Evolutionary conservation across 192 early-diverging fungal genomes (phyloP).

Genomic region (Rhizophlyctis rosea): DNA sequence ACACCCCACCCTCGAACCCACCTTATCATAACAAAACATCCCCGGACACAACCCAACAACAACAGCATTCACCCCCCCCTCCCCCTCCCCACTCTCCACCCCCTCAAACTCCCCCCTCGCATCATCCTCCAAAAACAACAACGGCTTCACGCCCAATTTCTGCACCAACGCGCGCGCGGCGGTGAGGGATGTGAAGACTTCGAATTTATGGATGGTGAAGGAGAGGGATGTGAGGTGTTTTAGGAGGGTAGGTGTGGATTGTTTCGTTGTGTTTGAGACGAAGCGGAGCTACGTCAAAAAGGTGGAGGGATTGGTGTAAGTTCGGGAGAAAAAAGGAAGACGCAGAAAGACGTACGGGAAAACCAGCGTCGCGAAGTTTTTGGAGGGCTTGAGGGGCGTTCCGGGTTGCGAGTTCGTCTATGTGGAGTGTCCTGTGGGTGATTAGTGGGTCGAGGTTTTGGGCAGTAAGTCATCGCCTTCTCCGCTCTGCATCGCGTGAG

Average conservation of each 20-base stretch:
- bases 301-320: neutral
- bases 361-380: neutral
- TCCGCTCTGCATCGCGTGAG: neutral
- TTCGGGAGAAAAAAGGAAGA: neutral
- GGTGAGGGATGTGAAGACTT: conserved; percentile 78
- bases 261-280: conserved; percentile 88
- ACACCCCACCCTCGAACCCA: conserved; percentile 18
- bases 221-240: conserved; percentile 61
- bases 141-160: conserved; percentile 51
- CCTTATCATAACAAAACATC: conserved; percentile 64
- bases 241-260: conserved; percentile 55
- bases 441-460: neutral
- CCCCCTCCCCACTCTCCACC: conserved; percentile 48
- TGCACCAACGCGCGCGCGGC: conserved; percentile 68
- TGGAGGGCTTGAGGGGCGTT: neutral
- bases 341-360: neutral
- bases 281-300: conserved; percentile 52
- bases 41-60: conserved; percentile 80
- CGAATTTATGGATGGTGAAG: conserved; percentile 57
- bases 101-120: conserved; percentile 72
- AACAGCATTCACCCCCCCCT: conserved; percentile 65
- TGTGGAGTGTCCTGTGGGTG: conserved; percentile 11
- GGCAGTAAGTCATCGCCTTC: neutral
- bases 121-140: conserved; percentile 72
- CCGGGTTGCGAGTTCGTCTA: neutral